A percentile compares a stretch with the other conserved stretches of the same genome.
Evolutionary conservation across 306 rosid genomes (phyloP).

Genomic region (Ormosia semicastrata): DNA sequence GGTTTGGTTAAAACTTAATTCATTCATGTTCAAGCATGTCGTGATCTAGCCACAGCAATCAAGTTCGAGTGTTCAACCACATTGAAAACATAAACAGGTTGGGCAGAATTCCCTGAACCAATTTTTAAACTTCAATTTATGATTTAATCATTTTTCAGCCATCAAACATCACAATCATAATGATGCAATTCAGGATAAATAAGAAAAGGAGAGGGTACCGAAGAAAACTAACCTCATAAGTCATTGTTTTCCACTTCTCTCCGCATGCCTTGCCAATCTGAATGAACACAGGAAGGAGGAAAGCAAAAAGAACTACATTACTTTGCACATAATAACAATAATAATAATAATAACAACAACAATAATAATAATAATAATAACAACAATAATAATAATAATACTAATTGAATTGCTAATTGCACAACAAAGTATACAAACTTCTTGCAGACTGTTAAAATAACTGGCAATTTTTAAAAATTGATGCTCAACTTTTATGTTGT

Average conservation of each 20-base stretch:
- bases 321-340: background rate
- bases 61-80: background rate
- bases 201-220: slow-evolving; percentile 7
- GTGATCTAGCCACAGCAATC: background rate
- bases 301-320: slow-evolving; percentile 12
- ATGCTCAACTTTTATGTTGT: background rate
- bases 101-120: background rate
- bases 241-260: slow-evolving; percentile 96
- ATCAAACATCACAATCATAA: slow-evolving; percentile 13
- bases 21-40: background rate
- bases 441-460: slow-evolving; percentile 11
- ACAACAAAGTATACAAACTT: slow-evolving; percentile 1
- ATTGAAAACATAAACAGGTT: background rate
- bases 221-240: slow-evolving; percentile 68
- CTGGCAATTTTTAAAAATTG: background rate
- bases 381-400: background rate
- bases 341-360: background rate
- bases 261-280: slow-evolving; percentile 98
- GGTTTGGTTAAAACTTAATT: background rate
- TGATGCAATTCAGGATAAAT: slow-evolving; percentile 11
- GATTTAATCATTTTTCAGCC: slow-evolving; percentile 12
- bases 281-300: slow-evolving; percentile 29
- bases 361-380: background rate
- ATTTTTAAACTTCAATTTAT: slow-evolving; percentile 2
- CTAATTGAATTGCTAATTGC: background rate